Conservation (phyloP, 73 alveolate genomes). For the Blepharisma stoltei region DNA sequence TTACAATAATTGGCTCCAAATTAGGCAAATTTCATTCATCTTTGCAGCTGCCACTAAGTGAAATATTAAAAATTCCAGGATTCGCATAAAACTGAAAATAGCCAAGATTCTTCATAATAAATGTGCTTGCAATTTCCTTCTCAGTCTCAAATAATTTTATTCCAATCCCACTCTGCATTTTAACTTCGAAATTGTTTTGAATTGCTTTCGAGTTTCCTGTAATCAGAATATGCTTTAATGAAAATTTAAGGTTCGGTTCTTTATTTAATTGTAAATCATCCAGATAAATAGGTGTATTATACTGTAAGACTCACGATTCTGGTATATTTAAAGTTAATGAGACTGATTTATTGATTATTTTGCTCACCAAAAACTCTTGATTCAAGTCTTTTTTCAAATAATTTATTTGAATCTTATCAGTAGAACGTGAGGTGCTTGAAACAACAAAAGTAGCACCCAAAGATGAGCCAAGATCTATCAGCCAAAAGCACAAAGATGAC, state of each 20-base stretch:
- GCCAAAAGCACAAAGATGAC: too few relatives aligned
- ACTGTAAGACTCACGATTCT: too few relatives aligned
- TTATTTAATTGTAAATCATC: background rate
- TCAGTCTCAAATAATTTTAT: background rate
- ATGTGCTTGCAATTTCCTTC: slow-evolving; percentile 27
- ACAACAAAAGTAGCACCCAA: too few relatives aligned
- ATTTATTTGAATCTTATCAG: too few relatives aligned
- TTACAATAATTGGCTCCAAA: background rate
- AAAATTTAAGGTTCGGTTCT: background rate
- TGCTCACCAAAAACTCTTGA: too few relatives aligned
- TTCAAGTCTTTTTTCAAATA: too few relatives aligned
- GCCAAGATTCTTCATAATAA: slow-evolving; percentile 54
- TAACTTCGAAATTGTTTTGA: background rate
- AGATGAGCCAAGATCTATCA: too few relatives aligned
- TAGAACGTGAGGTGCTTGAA: too few relatives aligned
- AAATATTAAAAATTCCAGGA: slow-evolving; percentile 23
- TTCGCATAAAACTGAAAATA: slow-evolving; percentile 41
- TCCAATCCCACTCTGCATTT: background rate
- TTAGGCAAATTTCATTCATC: background rate
- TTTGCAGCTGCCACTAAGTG: background rate
- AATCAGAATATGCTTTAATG: background rate
- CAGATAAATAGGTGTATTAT: background rate
- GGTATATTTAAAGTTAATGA: too few relatives aligned
- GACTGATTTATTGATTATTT: too few relatives aligned
- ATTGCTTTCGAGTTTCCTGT: background rate